Base-by-base conservation (phyloP, 495 filamentous ascomycete genomes). In the Daldinia decipiens region DNA sequence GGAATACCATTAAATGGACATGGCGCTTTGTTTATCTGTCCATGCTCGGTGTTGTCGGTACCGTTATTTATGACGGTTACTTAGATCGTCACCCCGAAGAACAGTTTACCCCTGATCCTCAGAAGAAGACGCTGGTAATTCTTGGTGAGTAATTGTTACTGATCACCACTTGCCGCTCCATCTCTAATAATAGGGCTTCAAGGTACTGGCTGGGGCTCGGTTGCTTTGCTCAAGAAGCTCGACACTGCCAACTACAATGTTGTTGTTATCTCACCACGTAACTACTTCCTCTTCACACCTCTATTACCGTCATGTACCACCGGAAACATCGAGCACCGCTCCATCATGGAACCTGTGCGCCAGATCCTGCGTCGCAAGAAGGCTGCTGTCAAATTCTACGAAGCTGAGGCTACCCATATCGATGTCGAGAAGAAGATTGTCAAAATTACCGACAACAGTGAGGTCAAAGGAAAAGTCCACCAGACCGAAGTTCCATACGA, bases 231-330 rank as follows among this genome's bases (percentile, higher is more conserved):
- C 68, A 99, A 99, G 89, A 97, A 95, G 77, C 89, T 99, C 75
- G 96, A 99, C 79, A 97, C 95, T 52, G 90, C 95, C 75, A 96
- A 98, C 86, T 99, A 97, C 87, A 98, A 98, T 82, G 95, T 99
- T 77, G 81, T 97, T 81, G 92, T 99, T 72, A 91, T 93, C 79
- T 98, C 95, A 45, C 95, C 95, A 61, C 93, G 95, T 73, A 98
- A 98, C 82, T 99, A 95, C 87, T 99, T 99, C 90, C 91, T 99
- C 64, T 99, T 98, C 87, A 99, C 96, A 17, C 95, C 95, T 45
- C 88, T 99, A 51, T 87, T 99, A 45, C 95, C 95, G 58, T 97
- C 93, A 78, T 98, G 96, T 82, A 98, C 95, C 26, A 97, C 93
- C 57, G 95, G 96, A 79, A 90, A 92, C 72, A 95, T 99, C 77